Evolutionary conservation across 2,329 filamentous ascomycete species (phyloP).

Genomic region (Meredithiella fracta): DNA sequence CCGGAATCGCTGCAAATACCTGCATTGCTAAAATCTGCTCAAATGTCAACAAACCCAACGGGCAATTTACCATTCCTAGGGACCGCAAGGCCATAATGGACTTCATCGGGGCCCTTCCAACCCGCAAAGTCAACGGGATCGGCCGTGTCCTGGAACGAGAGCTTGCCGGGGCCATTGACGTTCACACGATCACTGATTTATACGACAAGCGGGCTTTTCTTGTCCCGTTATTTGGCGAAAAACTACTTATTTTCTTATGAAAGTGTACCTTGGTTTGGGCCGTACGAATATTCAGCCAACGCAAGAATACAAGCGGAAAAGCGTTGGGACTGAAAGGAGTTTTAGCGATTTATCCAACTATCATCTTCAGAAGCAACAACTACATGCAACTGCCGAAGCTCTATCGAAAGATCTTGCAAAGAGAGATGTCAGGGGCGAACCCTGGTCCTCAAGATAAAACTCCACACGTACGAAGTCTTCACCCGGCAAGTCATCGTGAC

Average conservation of each 20-base stretch:
- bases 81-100: conserved; percentile 60
- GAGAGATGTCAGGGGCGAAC: conserved; percentile 76
- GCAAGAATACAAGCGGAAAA: conserved; percentile 82
- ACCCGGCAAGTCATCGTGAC: conserved; percentile 66
- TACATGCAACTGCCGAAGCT: conserved; percentile 67
- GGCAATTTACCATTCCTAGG: conserved; percentile 62
- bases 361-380: conserved; percentile 53
- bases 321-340: conserved; percentile 83
- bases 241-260: conserved; percentile 69
- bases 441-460: conserved; percentile 77
- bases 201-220: conserved; percentile 60
- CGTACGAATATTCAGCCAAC: conserved; percentile 71
- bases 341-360: conserved; percentile 66
- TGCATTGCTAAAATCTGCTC: conserved; percentile 91
- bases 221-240: conserved; percentile 78
- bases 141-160: conserved; percentile 87
- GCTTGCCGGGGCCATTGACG: conserved; percentile 61
- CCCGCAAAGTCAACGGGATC: conserved; percentile 87
- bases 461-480: conserved; percentile 84
- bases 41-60: conserved; percentile 92
- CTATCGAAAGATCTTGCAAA: conserved; percentile 69
- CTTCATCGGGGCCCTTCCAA: conserved; percentile 72
- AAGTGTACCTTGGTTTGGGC: conserved; percentile 72
- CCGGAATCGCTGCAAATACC: conserved; percentile 84
- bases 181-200: conserved; percentile 80